Evolutionary conservation across 768 basidiomycete genomes (phyloP), one percentile per base, ranked within the genome.

Genomic region (Fibroporia radiculosa): DNA sequence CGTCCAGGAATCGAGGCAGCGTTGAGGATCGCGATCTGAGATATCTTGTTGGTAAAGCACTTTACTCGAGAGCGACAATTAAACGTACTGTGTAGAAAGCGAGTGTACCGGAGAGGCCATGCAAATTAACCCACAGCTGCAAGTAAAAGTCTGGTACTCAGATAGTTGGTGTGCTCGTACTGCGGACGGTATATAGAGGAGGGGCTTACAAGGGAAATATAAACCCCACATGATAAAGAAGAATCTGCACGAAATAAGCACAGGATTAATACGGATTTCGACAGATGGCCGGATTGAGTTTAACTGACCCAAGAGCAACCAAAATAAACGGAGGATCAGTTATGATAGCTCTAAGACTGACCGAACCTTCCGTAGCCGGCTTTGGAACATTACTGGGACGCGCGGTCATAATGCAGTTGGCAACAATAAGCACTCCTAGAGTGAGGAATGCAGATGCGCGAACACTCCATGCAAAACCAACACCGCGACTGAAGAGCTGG

Each of bases 1-100:
- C 80, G 68, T 14, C 80, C 80, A 49, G 76, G 62, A 18, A 79
- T 57, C 12, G 73, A 73, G 2, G 71, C 66, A 3, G 62, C 73
- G 48, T 78, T 76, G 68, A 76, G 67, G 16, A 76, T 64, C 1
- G 74, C 67, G 27, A 77, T 65, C 74, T 74, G 44, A 16, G 31
- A 23, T n/a, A 16, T 25, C 6, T 12, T 34, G 13, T 8, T 42
- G 4, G 26, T 25, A 26, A 19, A 6, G 18, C 44, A 32, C 18
- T 5, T 27, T 8, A 7, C 16, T 34, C 10, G n/a, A 7, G 22
- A 24, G 18, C 16, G 8, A 14, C 14, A 23, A 27, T 2, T 16
- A 29, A 8, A 40, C 49, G 13, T 28, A 51, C 53, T 14, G 47
- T 38, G 33, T 54, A 54, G 47, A 54, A 51, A 3, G 53, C 46